Conservation (phyloP, 2,329 filamentous ascomycete genomes). For the Amesomyces nigricolor region DNA sequence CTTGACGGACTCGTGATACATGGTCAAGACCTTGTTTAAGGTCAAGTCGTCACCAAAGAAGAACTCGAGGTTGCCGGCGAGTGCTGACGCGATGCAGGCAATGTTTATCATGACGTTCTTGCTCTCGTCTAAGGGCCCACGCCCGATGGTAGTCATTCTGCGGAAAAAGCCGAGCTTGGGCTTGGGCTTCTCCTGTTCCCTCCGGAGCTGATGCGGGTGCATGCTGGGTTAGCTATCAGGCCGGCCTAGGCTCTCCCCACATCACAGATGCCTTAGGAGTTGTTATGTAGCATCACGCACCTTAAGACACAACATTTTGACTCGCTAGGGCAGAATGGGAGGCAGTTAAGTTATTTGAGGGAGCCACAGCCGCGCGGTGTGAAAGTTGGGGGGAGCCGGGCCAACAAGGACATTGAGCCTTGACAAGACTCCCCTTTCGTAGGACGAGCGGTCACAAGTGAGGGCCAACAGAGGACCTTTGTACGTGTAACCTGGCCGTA, state of each 20-base stretch:
- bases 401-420: constrained; percentile 3
- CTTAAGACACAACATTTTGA: constrained; percentile 19
- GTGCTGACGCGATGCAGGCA: constrained; percentile 14
- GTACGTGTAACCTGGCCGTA: background rate
- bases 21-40: background rate
- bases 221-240: constrained; percentile 6
- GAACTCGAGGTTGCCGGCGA: constrained; percentile 25
- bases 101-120: constrained; percentile 17
- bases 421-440: background rate
- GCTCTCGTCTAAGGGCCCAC: constrained; percentile 18
- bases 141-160: constrained; percentile 22
- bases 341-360: constrained; percentile 3
- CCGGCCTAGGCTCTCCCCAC: background rate
- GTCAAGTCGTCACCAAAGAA: constrained; percentile 21
- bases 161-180: constrained; percentile 23
- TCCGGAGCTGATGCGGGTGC: constrained; percentile 13
- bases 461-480: background rate
- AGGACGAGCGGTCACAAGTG: background rate
- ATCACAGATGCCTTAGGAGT: background rate
- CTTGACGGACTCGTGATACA: constrained; percentile 38
- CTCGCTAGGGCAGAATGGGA: background rate
- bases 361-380: constrained; percentile 11
- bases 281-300: constrained; percentile 3
- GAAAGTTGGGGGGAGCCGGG: background rate
- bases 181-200: constrained; percentile 20